Evolutionary conservation across 345 rosid genomes (phyloP), one percentile per base, ranked within the genome.

Genomic region (Leavenworthia alabamica): DNA sequence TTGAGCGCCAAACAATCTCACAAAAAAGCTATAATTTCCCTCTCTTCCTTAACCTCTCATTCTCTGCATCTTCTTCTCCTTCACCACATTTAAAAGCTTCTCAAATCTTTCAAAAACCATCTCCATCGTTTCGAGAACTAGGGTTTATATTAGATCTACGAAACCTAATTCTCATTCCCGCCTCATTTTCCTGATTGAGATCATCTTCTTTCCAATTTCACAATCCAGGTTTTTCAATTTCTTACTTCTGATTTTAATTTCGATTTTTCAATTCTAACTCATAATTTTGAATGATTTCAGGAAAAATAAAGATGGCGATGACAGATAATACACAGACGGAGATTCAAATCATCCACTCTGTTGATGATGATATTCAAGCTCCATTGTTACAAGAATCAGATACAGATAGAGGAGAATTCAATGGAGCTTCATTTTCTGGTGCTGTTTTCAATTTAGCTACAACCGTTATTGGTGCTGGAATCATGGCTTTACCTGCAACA

Each of bases 401-500:
- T 8, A 71, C 64, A 8, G 41, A 52, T 17, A 9, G 81, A 75
- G 6, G 85, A 72, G 24, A 88, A 68, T 82, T 83, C 62, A 74
- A 89, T 56, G 95, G 99, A 66, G 96, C 96, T 77, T 87, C 97
- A 10, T 89, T 87, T 50, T 74, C 68, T 9, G 99, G 97, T 49
- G 94, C 95, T 0, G 99, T 93, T 54, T 83, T 89, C 65, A 93
- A 93, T 65, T 79, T 93, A 36, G 75, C 97, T 12, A 93, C 96
- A 7, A 89, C 96, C 2, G 69, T 89, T 50, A 83, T 89, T 61
- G 97, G 97, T 60, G 99, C 99, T 20, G 99, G 97, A 15, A 89
- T 93, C 57, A 93, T 93, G 99, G 86, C 99, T 51, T 69, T 93
- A 71, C 99, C 99, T 31, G 99, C 97, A 3, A 87, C 95, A 41